phyloP scores from a whole-genome alignment of 2,329 filamentous ascomycete species.

The Aspergillus novoparasiticus region DNA sequence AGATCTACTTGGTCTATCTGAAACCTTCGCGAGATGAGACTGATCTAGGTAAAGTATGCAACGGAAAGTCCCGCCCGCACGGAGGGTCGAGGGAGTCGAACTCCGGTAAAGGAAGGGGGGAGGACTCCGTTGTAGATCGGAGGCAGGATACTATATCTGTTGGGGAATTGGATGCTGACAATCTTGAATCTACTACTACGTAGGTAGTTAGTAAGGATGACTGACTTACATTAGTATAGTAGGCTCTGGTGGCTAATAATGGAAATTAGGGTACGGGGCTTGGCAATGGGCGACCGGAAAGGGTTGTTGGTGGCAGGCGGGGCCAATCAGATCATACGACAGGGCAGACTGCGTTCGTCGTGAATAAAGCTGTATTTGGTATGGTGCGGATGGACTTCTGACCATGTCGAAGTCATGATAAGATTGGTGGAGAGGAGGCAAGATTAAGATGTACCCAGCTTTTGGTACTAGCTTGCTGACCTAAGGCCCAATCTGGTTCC shows the following conservation, averaged over 20 bases:
- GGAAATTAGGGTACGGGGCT: slow-evolving; percentile 1
- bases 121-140: neutral
- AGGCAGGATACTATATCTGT: neutral
- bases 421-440: neutral
- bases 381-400: neutral
- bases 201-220: neutral
- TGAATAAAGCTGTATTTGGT: slow-evolving; percentile 2
- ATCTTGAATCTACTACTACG: too few relatives aligned
- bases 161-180: neutral
- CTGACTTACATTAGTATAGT: neutral
- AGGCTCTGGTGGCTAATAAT: neutral
- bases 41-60: neutral
- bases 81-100: neutral
- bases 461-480: neutral
- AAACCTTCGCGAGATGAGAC: slow-evolving; percentile 3
- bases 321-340: neutral
- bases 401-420: neutral
- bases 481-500: neutral
- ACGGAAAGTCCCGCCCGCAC: neutral
- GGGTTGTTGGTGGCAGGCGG: neutral
- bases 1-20: neutral
- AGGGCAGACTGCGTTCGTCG: neutral
- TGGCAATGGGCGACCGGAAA: neutral
- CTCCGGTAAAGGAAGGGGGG: neutral
- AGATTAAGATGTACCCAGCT: neutral